Evolutionary conservation across 306 rosid species (phyloP), one percentile per base, ranked within the genome.

Genomic region (Boehmeria nivea): DNA sequence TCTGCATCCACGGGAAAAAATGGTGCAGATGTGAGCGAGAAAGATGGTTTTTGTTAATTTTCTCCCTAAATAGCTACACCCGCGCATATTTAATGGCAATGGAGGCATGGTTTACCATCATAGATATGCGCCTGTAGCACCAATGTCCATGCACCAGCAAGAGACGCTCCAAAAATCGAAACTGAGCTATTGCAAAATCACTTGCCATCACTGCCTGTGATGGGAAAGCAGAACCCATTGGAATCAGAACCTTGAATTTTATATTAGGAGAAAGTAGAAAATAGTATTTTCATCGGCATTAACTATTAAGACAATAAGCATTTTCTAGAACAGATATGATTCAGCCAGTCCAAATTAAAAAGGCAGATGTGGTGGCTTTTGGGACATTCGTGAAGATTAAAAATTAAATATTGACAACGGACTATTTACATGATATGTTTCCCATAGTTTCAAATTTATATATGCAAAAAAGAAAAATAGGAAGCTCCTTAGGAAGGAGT

Each of bases 201-300:
- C 97, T 83, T 36, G 97, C 95, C 97, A 89, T 89, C 62, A 81
- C 87, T 69, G 97, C 97, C 95, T 85, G 83, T 63, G 37, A 61
- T 46, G 16, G 9, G 8, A 6, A 31, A 68, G 52, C n/a, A 13
- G 48, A 66, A 65, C 10, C 19, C 31, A 39, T 21, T 11, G 55
- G 28, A 61, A 64, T 55, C 60, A 65, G 61, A 69, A 65, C 63
- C 28, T 6, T 51, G 8, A 19, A 42, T 23, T 28, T 53, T 6
- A n/a, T 6, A 2, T 8, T 40, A 27, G 39, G 26, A 33, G 18
- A 26, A 27, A 65, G 51, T 51, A 18, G 54, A 56, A 54, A 21
- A 25, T 52, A 12, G 28, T 5, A 54, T 27, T 44, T 16, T 33
- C 63, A 45, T 37, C 33, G 12, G 36, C n/a, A 49, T 36, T n/a